phyloP scores from a whole-genome alignment of 2,329 filamentous ascomycete genomes.

The Knoxdaviesia capensis region DNA sequence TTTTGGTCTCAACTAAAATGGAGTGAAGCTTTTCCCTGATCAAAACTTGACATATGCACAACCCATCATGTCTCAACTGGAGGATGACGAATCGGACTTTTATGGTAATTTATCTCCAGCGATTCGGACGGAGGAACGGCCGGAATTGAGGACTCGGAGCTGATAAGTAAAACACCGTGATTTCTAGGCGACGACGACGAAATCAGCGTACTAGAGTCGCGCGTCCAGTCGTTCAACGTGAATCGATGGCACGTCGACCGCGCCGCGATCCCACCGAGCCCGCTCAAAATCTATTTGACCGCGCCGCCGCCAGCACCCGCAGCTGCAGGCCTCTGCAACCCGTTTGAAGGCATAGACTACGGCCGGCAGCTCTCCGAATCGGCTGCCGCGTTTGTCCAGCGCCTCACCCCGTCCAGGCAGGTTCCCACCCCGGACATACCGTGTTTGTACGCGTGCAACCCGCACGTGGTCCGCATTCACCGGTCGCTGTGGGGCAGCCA shows the following conservation, averaged over 20 bases:
- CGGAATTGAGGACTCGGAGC: background rate
- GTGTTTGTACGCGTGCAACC: conserved; percentile 61
- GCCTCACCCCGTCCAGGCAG: conserved; percentile 48
- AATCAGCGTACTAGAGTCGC: conserved; percentile 24
- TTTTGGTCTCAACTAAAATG: too few relatives aligned
- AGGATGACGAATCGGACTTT: conserved; percentile 8
- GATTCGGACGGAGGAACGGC: background rate
- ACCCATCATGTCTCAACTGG: background rate
- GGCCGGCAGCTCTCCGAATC: conserved; percentile 46
- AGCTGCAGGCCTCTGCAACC: conserved; percentile 28
- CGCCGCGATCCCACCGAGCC: conserved; percentile 4
- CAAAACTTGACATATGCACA: too few relatives aligned
- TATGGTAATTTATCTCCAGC: conserved; percentile 5
- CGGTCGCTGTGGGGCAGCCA: conserved; percentile 15
- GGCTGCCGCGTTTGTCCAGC: conserved; percentile 41
- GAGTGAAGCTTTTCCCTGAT: too few relatives aligned
- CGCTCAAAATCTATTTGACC: background rate
- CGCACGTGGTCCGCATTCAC: conserved; percentile 22
- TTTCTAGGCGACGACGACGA: conserved; percentile 32
- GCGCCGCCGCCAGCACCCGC: background rate
- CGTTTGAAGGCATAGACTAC: conserved; percentile 29
- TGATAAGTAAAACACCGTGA: background rate
- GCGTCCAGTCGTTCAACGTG: conserved; percentile 28
- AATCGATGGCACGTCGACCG: conserved; percentile 25
- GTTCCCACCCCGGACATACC: conserved; percentile 20